Percentiles rank a stretch among this genome's conserved stretches.
Evolutionary conservation across 225 moss, liverwort and hornwort species (phyloP).

Genomic region (Antitrichia curtipendula): DNA sequence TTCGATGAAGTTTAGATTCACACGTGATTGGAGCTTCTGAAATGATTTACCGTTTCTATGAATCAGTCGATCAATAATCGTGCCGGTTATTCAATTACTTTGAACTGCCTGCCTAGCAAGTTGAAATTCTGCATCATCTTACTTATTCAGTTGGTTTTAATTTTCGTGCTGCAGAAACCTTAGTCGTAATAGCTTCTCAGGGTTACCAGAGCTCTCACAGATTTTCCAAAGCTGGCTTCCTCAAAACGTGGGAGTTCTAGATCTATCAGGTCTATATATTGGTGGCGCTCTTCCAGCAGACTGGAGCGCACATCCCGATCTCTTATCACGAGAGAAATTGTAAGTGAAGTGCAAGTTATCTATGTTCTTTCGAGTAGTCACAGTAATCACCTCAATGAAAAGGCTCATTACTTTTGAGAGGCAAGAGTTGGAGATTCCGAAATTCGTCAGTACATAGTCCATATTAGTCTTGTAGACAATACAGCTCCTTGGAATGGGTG

Average conservation of each 20-base stretch:
- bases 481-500: not conserved
- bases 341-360: not conserved
- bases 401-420: not conserved
- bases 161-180: conserved; percentile 9
- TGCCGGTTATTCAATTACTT: not conserved
- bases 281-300: not conserved
- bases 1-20: not conserved
- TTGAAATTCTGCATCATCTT: not conserved
- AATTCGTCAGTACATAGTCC: not conserved
- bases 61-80: not conserved
- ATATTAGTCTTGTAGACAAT: not conserved
- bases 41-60: not conserved
- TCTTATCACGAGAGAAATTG: not conserved
- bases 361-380: not conserved
- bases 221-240: not conserved
- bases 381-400: not conserved
- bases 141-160: not conserved
- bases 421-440: not conserved
- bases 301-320: not conserved
- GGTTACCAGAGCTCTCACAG: not conserved
- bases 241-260: not conserved
- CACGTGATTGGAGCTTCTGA: not conserved
- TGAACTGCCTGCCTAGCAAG: not conserved
- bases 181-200: not conserved
- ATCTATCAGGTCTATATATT: conserved; percentile 10